Conservation (phyloP, 1,284 basidiomycete genomes). For the Stereum hirsutum region DNA sequence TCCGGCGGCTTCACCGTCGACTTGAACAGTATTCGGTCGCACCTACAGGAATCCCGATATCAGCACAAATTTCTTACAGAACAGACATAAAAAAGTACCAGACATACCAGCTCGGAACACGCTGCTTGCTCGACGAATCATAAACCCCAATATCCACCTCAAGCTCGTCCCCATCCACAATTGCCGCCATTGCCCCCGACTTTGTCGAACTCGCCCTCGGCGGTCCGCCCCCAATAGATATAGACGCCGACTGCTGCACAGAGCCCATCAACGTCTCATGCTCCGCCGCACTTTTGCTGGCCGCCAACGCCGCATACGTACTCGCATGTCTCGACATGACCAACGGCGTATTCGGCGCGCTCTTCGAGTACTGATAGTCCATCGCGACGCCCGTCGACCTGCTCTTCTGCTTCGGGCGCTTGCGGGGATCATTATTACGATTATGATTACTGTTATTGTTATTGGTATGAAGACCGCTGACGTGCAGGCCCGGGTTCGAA, state of each 20-base stretch:
- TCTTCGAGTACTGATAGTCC: conserved; percentile 10
- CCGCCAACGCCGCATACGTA: conserved; percentile 5
- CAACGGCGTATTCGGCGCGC: conserved; percentile 11
- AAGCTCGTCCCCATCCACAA: conserved; percentile 25
- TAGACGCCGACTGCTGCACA: no score
- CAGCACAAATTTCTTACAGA: background rate
- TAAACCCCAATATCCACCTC: conserved; percentile 55
- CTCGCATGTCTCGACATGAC: no score
- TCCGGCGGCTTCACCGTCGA: conserved; percentile 44
- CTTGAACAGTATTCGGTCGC: conserved; percentile 75
- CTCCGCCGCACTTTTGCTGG: conserved; percentile 2
- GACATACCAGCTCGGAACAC: conserved; percentile 73
- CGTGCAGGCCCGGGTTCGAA: conserved; percentile 22
- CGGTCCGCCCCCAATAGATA: no score
- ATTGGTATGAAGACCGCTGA: conserved; percentile 4
- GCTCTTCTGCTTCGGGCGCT: background rate
- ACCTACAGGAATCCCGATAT: conserved; percentile 32
- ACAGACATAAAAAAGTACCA: background rate
- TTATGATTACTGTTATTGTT: conserved; percentile 13
- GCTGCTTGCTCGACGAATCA: conserved; percentile 68
- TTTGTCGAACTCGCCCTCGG: conserved; percentile 21
- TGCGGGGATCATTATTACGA: conserved; percentile 4
- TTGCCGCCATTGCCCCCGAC: conserved; percentile 21
- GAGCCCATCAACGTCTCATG: conserved; percentile 1
- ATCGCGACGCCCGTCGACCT: conserved; percentile 5